Base-by-base conservation (phyloP, 768 basidiomycete genomes). In the Mycena epipterygia region DNA sequence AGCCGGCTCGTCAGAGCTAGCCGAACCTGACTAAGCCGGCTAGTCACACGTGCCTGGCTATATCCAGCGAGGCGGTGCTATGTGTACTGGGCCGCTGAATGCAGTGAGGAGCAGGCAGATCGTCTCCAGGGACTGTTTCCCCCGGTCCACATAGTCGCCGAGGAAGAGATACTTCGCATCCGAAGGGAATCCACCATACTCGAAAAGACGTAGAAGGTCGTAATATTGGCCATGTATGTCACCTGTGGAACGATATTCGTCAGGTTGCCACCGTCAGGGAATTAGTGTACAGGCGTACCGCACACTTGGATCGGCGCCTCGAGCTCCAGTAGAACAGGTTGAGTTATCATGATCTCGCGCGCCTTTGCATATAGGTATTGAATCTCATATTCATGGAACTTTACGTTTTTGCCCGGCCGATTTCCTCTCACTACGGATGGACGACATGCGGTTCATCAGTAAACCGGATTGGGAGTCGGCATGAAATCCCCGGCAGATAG, bases 291-390 rank as follows among this genome's bases (percentile, higher is more conserved):
- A 21, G 19, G 25, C 95, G 75, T 72, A 97, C 97, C 97, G 80
- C 97, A 98, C 80, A 99, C 98, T 91, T 99, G 98, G 85, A 99
- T 98, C 75, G 97, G 97, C 62, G 97, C 96, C 82, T 98, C 97
- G 74, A 99, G 87, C 84, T 99, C 97, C 81, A 99, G 89, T 68
- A 99, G 87, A 80, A 98, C 98, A 68, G 97, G 97, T 80, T 99
- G 97, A 83, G 94, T 94, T 84, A 99, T 98, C 86, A 99, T 98
- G 79, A 99, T 97, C 84, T 99, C 97, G 74, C 97, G 88, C 59
- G 97, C 97, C 87, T 94, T 97, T 79, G 96, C 97, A 86, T 97
- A 99, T 73, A 99, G 89, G 82, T 96, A 96, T 82, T 96, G 97
- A 89, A 99, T 98, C 87, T 99, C 97, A 86, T 96, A 98, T 83